Evolutionary conservation across 208 protist genomes (phyloP), one percentile per base, ranked within the genome.

Genomic region (Trypanosoma melophagium): DNA sequence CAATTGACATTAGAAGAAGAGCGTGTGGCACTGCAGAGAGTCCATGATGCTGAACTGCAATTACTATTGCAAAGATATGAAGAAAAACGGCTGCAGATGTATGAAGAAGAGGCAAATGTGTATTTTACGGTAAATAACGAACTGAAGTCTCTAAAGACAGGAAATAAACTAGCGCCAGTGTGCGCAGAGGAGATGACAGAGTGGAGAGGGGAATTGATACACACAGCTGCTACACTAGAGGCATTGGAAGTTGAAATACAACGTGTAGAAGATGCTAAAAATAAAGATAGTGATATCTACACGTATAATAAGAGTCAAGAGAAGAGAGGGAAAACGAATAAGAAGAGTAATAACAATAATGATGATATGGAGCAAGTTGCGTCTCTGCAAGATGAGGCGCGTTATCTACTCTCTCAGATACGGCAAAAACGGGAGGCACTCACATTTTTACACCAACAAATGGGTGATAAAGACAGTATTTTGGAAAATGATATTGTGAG

Each of bases 101-200:
- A 51, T 67, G 51, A 59, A 58, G 62, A 57, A 5, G 62, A 67
- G 28, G 19, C 21, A 38, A 21, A 58, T 49, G 52, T 67, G 17
- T 67, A 58, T 16, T 67, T 67, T 67, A 21, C n/a, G 13, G 1
- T 28, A 19, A 38, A 57, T 16, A 17, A 67, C 28, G 51, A 56
- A 41, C 49, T 58, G n/a, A 67, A 45, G 17, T 51, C 52, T 21
- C 10, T 19, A 3, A 47, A 21, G 7, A 67, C 62, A 21, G 62
- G 62, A 21, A 12, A 38, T 9, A 25, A 7, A 21, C 49, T 67
- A 1, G 3, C 13, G 22, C 52, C 51, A n/a, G 5, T 67, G 25
- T 41, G 62, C 13, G 28, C 8, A 50, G 62, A 67, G 19, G 62
- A 67, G 28, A 59, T 13, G 28, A n/a, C 4, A 17, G 53, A 49